Percentiles rank a stretch among this genome's conserved stretches.
These are phyloP conservation scores for Wickerhamomyces ciferrii DNA, from an alignment of 805 yeast species.

Conservation along the genomic window DNA sequence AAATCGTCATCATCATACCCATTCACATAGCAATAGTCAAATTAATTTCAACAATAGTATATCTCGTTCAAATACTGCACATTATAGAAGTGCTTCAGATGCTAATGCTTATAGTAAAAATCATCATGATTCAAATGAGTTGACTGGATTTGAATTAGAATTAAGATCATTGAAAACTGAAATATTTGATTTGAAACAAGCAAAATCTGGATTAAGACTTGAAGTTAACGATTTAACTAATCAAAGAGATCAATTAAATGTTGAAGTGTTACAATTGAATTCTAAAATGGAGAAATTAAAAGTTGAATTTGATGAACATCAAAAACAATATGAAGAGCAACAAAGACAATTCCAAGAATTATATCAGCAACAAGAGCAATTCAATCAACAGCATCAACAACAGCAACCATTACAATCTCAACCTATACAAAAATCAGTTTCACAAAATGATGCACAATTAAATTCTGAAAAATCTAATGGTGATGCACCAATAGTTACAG, in stretches of 20 bases:
- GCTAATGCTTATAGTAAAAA: constrained; percentile 8
- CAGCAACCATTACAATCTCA: neutral
- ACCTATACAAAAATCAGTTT: neutral
- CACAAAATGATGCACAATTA: neutral
- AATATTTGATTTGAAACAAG: constrained; percentile 33
- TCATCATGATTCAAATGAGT: constrained; percentile 14
- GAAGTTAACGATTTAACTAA: constrained; percentile 48
- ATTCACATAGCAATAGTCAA: neutral
- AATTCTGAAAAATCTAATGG: neutral
- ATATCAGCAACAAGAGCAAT: neutral
- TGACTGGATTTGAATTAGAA: constrained; percentile 26
- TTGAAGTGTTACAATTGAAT: constrained; percentile 35
- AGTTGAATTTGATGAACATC: neutral
- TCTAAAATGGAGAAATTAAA: constrained; percentile 16
- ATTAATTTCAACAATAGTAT: constrained; percentile 6
- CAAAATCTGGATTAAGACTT: constrained; percentile 36
- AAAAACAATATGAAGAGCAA: neutral
- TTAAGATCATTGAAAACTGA: constrained; percentile 36
- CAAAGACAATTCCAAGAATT: neutral
- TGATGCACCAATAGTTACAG: neutral
- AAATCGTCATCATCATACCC: constrained; percentile 3
- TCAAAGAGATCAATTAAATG: constrained; percentile 40
- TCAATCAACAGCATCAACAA: neutral
- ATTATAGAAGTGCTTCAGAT: constrained; percentile 6
- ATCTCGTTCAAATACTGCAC: neutral